Conservation (phyloP, 169 alveolate genomes). For the Eimeria praecox region DNA sequence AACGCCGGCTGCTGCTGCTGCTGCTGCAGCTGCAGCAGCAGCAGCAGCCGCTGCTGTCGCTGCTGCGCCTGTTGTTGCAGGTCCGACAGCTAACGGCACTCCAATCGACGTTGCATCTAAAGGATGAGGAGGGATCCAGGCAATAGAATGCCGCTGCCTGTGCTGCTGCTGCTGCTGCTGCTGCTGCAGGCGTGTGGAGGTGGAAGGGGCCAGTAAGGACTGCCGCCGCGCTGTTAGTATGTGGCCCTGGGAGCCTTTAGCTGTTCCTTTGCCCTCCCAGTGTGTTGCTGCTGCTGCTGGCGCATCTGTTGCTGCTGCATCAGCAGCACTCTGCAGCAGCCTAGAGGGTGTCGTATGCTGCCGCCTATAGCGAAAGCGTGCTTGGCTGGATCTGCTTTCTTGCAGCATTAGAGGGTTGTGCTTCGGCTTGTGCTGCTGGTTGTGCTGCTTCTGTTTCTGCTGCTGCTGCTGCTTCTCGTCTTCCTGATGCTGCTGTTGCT, state of each 20-base stretch:
- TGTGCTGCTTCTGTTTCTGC: background rate
- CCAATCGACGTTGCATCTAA: background rate
- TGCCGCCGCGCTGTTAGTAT: background rate
- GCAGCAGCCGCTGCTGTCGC: slow-evolving; percentile 59
- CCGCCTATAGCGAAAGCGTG: slow-evolving; percentile 15
- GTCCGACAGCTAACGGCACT: background rate
- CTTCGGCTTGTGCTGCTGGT: background rate
- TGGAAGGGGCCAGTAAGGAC: slow-evolving; percentile 8
- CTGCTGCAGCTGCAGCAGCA: slow-evolving; percentile 61
- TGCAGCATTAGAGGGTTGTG: background rate
- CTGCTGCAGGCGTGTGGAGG: slow-evolving; percentile 41
- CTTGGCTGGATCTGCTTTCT: background rate
- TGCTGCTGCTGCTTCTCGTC: slow-evolving; percentile 1
- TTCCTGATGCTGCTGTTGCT: slow-evolving; percentile 15
- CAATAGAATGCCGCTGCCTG: slow-evolving; percentile 25
- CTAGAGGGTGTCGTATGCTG: slow-evolving; percentile 58
- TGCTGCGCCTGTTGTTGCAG: slow-evolving; percentile 39
- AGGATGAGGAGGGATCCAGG: slow-evolving; percentile 22
- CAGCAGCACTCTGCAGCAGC: slow-evolving; percentile 23
- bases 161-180: slow-evolving; percentile 50
- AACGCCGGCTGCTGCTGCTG: slow-evolving; percentile 55
- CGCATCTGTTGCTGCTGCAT: slow-evolving; percentile 11
- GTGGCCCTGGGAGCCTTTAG: background rate
- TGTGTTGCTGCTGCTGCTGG: background rate
- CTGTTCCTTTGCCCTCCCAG: background rate